Evolutionary conservation across 2,329 filamentous ascomycete genomes (phyloP).

Genomic region (Zasmidium cellare): DNA sequence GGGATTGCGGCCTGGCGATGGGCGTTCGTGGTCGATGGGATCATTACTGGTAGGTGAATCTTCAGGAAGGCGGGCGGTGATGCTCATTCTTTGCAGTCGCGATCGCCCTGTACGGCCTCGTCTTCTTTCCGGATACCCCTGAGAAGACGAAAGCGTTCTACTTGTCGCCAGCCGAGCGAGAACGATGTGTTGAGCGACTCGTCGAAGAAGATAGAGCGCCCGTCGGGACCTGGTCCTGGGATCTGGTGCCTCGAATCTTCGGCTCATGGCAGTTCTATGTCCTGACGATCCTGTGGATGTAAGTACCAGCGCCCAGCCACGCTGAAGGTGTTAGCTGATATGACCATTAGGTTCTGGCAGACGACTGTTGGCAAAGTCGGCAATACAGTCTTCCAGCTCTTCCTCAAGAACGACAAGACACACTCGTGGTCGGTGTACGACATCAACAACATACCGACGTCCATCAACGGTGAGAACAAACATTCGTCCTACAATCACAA

Average conservation of each 20-base stretch:
- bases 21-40: slow-evolving; percentile 57
- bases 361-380: slow-evolving; percentile 19
- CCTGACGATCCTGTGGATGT: slow-evolving; percentile 14
- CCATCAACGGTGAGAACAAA: slow-evolving; percentile 13
- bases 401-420: slow-evolving; percentile 12
- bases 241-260: slow-evolving; percentile 7
- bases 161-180: slow-evolving; percentile 9
- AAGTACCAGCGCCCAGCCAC: background rate
- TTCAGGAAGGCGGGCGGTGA: slow-evolving; percentile 45
- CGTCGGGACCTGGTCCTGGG: slow-evolving; percentile 12
- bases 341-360: slow-evolving; percentile 8
- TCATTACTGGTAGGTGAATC: slow-evolving; percentile 46
- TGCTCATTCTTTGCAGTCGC: slow-evolving; percentile 2
- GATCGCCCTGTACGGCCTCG: slow-evolving; percentile 13
- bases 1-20: slow-evolving; percentile 52
- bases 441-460: slow-evolving; percentile 18
- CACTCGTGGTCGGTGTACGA: slow-evolving; percentile 16
- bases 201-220: slow-evolving; percentile 15
- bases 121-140: slow-evolving; percentile 14
- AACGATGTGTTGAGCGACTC: slow-evolving; percentile 10
- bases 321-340: background rate
- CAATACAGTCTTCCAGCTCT: slow-evolving; percentile 19
- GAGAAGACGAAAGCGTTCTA: slow-evolving; percentile 17
- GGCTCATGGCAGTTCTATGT: slow-evolving; percentile 17
- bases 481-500: background rate